Base-by-base conservation (phyloP, 148 eudicot genomes). In the Vaccinium corymbosum region DNA sequence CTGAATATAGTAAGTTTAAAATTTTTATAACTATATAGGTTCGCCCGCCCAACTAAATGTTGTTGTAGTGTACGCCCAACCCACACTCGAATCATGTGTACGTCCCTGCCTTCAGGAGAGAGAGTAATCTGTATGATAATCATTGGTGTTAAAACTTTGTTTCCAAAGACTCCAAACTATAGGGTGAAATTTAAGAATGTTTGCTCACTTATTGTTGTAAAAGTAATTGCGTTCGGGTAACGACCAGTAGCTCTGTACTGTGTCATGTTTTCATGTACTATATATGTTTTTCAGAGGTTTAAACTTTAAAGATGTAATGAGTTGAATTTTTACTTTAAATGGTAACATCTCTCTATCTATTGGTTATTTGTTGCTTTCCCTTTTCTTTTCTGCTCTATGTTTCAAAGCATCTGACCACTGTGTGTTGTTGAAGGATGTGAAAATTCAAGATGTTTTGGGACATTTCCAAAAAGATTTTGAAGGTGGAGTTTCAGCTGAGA, bases 401-500 rank as follows among this genome's bases (percentile, higher is more conserved):
- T 32, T 32, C 35, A 53, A 32, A 53, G 17, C 25, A 76, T 48
- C 29, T 62, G 72, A 66, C n/a, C 13, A 4, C 61, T 77, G 49
- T 51, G 42, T 53, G 81, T 56, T 64, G 85, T 82, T 88, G 83
- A 87, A 97, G 99, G 99, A 94, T 85, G 98, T 92, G 88, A 97
- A 97, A 91, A 89, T 97, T 86, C 97, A 97, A 79, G 84, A 93
- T 90, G 92, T 94, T 79, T 87, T 97, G 91, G 99, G 99, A 46
- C 97, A 97, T 89, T 93, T 93, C 83, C 93, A 92, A 89, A 97
- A 94, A 85, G 99, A 97, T 85, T 97, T 97, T 89, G 99, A 97
- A 92, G 99, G 98, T 77, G 95, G 93, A 79, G 94, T 93, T 84
- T 94, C 97, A 48, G 94, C 98, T 62, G 99, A 97, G 86, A 97